A percentile compares a stretch with the other conserved stretches of the same genome.
phyloP scores from a whole-genome alignment of 1,284 basidiomycete species.

The Psilocybe mexicana region DNA sequence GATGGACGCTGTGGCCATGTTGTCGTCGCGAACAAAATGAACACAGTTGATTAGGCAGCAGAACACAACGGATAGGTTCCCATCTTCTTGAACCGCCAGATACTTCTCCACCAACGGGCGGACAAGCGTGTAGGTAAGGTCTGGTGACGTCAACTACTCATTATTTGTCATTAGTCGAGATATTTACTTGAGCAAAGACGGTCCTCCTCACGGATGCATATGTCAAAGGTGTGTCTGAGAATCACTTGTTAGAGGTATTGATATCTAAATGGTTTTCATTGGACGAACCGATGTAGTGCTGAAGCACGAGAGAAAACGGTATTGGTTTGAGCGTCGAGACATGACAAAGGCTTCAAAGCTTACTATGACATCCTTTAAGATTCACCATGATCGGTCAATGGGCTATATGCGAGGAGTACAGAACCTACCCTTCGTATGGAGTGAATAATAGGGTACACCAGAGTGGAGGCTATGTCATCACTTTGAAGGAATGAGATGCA shows the following conservation, averaged over 20 bases:
- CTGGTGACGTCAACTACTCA: constrained; percentile 71
- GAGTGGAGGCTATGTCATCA: constrained; percentile 50
- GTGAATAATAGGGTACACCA: constrained; percentile 75
- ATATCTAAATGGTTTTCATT: no score
- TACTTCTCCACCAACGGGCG: constrained; percentile 77
- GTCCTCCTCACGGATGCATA: constrained; percentile 61
- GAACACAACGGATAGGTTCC: constrained; percentile 80
- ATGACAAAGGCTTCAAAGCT: neutral
- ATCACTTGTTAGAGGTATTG: neutral
- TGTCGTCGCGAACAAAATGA: constrained; percentile 78
- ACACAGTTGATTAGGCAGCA: constrained; percentile 88
- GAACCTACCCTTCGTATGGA: constrained; percentile 57
- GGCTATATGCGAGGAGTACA: neutral
- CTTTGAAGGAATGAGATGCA: constrained; percentile 18
- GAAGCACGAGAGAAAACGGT: constrained; percentile 1
- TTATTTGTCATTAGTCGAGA: neutral
- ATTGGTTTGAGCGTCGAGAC: neutral
- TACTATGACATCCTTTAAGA: constrained; percentile 10
- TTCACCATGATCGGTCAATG: neutral
- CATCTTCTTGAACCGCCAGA: constrained; percentile 55
- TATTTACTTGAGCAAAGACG: neutral
- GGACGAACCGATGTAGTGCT: constrained; percentile 62
- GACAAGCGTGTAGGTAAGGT: constrained; percentile 86
- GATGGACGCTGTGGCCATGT: constrained; percentile 64
- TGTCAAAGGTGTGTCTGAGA: constrained; percentile 71